These are phyloP conservation scores for Chaetothyriales sp. DNA, from an alignment of 2,329 filamentous ascomycete species.

Conservation along the genomic window DNA sequence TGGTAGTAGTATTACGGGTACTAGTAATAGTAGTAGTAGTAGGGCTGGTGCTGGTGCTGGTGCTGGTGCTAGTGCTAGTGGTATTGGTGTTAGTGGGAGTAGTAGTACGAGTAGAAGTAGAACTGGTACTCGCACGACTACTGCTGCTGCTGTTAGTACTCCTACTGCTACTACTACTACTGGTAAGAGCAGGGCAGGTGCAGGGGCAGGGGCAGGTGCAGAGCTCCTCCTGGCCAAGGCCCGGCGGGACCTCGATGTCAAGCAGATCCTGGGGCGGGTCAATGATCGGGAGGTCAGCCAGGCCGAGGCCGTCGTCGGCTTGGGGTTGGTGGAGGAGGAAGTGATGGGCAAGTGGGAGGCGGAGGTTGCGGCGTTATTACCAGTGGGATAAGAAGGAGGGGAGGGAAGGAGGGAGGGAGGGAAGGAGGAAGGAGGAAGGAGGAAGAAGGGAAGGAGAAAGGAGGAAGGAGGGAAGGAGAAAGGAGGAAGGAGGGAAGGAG, in stretches of 20 bases:
- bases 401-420: no score
- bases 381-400: neutral
- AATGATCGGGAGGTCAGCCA: conserved; percentile 22
- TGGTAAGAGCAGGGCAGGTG: neutral
- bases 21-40: neutral
- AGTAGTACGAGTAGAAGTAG: neutral
- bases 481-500: no score
- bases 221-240: neutral
- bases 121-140: neutral
- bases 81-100: neutral
- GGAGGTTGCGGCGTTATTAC: conserved; percentile 1
- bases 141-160: no score
- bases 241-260: neutral
- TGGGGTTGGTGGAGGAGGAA: conserved; percentile 23
- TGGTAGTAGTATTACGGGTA: neutral
- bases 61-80: neutral
- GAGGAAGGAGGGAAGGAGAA: no score
- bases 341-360: conserved; percentile 14
- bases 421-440: neutral
- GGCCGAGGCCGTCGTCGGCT: conserved; percentile 23
- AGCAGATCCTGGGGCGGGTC: neutral
- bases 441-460: no score
- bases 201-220: no score
- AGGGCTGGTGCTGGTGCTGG: neutral
- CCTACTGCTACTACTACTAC: neutral